phyloP scores from a whole-genome alignment of 306 rosid genomes.

The Argentina anserina region DNA sequence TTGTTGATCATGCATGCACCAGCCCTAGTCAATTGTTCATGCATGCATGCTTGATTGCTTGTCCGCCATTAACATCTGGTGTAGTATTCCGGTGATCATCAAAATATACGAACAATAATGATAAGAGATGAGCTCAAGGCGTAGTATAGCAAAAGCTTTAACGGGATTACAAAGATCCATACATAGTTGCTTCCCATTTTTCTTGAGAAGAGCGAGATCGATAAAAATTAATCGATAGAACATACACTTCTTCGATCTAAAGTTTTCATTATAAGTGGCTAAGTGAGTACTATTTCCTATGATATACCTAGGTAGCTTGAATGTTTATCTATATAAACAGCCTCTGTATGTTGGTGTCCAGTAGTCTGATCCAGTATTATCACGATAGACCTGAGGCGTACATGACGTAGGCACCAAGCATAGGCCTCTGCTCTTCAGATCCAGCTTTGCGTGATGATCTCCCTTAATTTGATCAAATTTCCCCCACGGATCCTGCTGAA shows the following conservation, averaged over 20 bases:
- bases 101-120: too few relatives aligned
- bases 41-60: too few relatives aligned
- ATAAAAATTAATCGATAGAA: not conserved
- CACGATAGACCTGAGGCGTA: conserved; percentile 71
- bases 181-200: conserved; percentile 7
- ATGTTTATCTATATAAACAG: conserved; percentile 63
- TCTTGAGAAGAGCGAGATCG: not conserved
- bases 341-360: conserved; percentile 94
- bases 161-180: not conserved
- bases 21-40: not conserved
- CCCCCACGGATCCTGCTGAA: conserved; percentile 66
- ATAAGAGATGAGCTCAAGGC: not conserved
- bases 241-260: not conserved
- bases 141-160: too few relatives aligned
- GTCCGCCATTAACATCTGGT: too few relatives aligned
- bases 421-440: conserved; percentile 74
- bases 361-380: conserved; percentile 76
- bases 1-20: not conserved
- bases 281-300: not conserved
- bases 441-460: conserved; percentile 38
- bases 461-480: conserved; percentile 42
- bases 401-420: conserved; percentile 86
- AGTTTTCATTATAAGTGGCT: not conserved
- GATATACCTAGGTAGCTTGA: not conserved
- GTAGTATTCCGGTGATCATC: too few relatives aligned